Percentiles rank a stretch among this genome's conserved stretches.
These are phyloP conservation scores for Saksenaea oblongispora DNA, from an alignment of 371 early-diverging fungal genomes.

Conservation along the genomic window DNA sequence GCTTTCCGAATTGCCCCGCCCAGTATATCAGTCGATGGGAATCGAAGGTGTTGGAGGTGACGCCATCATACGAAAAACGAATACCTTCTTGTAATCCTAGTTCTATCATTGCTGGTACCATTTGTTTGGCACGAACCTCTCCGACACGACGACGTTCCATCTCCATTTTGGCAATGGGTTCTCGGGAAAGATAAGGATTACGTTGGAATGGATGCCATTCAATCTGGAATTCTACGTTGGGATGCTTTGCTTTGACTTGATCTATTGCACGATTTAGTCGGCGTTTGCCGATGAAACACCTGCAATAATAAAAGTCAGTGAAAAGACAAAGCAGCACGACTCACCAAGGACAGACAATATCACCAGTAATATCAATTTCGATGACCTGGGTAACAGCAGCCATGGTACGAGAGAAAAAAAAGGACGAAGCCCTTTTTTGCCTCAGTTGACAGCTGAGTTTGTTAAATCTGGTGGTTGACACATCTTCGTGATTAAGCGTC, in stretches of 20 bases:
- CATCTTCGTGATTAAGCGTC: too few relatives aligned
- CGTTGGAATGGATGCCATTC: conserved; percentile 70
- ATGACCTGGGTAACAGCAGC: not conserved
- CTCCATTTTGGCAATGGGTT: conserved; percentile 46
- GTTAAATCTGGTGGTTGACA: too few relatives aligned
- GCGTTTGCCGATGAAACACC: conserved; percentile 72
- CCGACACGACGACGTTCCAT: conserved; percentile 66
- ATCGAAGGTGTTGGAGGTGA: conserved; percentile 66
- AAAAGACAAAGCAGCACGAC: not conserved
- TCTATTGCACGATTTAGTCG: conserved; percentile 66
- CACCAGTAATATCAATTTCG: conserved; percentile 18
- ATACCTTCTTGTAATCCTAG: conserved; percentile 65
- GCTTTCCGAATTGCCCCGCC: conserved; percentile 53
- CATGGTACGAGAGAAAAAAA: not conserved
- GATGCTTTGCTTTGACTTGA: conserved; percentile 44
- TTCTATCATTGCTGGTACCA: conserved; percentile 49
- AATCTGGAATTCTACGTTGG: conserved; percentile 52
- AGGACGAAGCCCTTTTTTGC: too few relatives aligned
- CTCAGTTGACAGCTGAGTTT: too few relatives aligned
- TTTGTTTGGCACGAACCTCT: conserved; percentile 36
- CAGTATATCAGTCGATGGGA: conserved; percentile 70
- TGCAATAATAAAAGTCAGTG: not conserved
- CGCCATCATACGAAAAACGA: conserved; percentile 59
- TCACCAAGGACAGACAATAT: conserved; percentile 21
- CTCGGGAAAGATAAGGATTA: conserved; percentile 46